Percentiles rank a stretch among this genome's conserved stretches.
phyloP scores from a whole-genome alignment of 2,329 filamentous ascomycete genomes.

The Pseudocercospora eumusae region DNA sequence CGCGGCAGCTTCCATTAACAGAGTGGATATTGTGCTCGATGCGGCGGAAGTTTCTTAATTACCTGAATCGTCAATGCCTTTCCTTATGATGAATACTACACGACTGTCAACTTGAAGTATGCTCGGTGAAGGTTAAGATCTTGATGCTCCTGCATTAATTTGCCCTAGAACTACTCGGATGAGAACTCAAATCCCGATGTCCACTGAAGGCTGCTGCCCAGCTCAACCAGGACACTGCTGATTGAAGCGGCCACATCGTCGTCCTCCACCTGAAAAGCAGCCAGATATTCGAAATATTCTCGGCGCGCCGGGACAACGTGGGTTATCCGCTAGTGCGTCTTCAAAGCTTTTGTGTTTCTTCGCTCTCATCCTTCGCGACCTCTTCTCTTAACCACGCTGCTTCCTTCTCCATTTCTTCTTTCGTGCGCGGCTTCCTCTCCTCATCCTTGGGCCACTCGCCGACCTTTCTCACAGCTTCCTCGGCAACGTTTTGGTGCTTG shows the following conservation, averaged over 20 bases:
- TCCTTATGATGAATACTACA: too few relatives aligned
- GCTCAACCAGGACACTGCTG: too few relatives aligned
- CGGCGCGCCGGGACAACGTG: too few relatives aligned
- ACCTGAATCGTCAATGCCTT: not conserved
- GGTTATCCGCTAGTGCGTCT: not conserved
- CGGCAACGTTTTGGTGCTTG: constrained; percentile 63
- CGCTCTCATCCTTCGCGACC: constrained; percentile 50
- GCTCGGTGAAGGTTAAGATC: too few relatives aligned
- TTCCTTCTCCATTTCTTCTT: constrained; percentile 78
- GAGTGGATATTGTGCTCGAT: not conserved
- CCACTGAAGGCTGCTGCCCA: too few relatives aligned
- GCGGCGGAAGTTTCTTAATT: not conserved
- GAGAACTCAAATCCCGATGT: too few relatives aligned
- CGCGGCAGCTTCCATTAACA: not conserved
- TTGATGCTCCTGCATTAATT: too few relatives aligned
- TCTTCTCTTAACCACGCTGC: constrained; percentile 65
- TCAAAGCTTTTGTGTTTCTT: constrained; percentile 3
- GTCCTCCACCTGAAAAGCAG: too few relatives aligned
- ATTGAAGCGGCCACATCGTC: too few relatives aligned
- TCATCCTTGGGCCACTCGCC: constrained; percentile 66
- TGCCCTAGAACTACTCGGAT: too few relatives aligned
- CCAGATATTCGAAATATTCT: too few relatives aligned
- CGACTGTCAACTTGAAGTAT: too few relatives aligned
- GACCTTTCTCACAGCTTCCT: constrained; percentile 46
- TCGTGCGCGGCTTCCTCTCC: constrained; percentile 63